Conservation (phyloP, 1,284 basidiomycete species). For the Papiliotrema laurentii region DNA sequence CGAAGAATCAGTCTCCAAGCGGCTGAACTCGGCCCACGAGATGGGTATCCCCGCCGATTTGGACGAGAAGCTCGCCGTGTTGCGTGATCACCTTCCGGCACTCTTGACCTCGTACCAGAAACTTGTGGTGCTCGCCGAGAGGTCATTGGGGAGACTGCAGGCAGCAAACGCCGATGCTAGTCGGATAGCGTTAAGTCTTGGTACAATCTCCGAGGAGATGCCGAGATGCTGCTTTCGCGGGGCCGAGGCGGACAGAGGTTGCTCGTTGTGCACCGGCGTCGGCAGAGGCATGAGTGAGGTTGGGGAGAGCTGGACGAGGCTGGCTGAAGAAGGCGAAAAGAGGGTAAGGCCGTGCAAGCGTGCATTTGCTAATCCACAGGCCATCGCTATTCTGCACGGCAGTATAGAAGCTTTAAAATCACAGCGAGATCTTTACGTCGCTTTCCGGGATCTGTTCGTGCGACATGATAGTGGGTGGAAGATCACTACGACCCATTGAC, state of each 20-base stretch:
- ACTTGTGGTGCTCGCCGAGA: slow-evolving; percentile 75
- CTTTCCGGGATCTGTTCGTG: slow-evolving; percentile 74
- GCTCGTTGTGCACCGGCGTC: slow-evolving; percentile 76
- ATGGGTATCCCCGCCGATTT: slow-evolving; percentile 88
- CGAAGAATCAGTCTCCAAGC: slow-evolving; percentile 77
- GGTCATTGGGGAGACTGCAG: slow-evolving; percentile 77
- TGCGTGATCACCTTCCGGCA: slow-evolving; percentile 64
- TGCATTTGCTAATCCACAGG: slow-evolving; percentile 7
- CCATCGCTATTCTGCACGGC: slow-evolving; percentile 14
- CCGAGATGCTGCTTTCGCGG: slow-evolving; percentile 43
- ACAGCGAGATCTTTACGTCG: slow-evolving; percentile 82
- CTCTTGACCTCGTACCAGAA: slow-evolving; percentile 82
- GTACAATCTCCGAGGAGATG: slow-evolving; percentile 63
- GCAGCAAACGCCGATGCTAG: slow-evolving; percentile 78
- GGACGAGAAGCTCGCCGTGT: slow-evolving; percentile 73
- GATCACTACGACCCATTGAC: not conserved
- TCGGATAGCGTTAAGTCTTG: slow-evolving; percentile 71
- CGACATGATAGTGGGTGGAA: slow-evolving; percentile 61
- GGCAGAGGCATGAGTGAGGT: slow-evolving; percentile 64
- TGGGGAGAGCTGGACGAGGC: slow-evolving; percentile 64
- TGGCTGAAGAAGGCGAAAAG: slow-evolving; percentile 71
- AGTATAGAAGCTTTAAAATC: slow-evolving; percentile 51
- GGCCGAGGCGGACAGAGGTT: slow-evolving; percentile 55
- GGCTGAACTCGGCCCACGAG: slow-evolving; percentile 76
- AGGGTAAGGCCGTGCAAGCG: slow-evolving; percentile 55